Base-by-base conservation (phyloP, 2,329 filamentous ascomycete genomes). In the Penicillium sp. region DNA sequence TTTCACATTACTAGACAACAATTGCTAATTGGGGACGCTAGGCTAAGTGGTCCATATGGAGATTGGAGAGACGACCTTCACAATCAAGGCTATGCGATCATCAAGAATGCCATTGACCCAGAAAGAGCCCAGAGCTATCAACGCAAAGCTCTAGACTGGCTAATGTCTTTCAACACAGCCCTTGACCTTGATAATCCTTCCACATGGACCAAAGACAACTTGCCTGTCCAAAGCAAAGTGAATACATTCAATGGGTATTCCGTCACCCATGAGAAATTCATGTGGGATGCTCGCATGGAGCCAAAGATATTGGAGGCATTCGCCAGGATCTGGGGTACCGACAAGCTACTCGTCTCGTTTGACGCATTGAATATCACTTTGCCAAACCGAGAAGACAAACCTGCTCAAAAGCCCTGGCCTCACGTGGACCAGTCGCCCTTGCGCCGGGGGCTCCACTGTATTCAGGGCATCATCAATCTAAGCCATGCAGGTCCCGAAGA, bases 381-480 rank as follows among this genome's bases (percentile, higher is more conserved):
- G 1, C 62, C 62, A 4, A 64, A 65, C 24, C 50, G 42, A 38
- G 8, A 35, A 35, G 37, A 56, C 16, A 40, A 39, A 8, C 54
- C 54, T 9, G 32, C 50, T 4, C 50, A 24, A 7, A 55, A 53
- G 26, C 60, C 61, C 1, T 72, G 70, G 70, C 65, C 64, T 2
- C 69, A 72, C 54, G 64, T 69, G 16, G 69, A 72, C 42, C 69
- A 72, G 46, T 65, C 61, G 1, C 69, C 71, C 2, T 49, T 62
- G 22, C 58, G 63, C 8, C 53, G 61, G 9, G 8, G 68, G 65
- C 51, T 71, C 7, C 65, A 70, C 32, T 72, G 68, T 52, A 55
- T 72, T 11, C 61, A 65, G 34, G 61, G 61, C 2, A 54, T 64
- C 11, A 62, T 65, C 35, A 64, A 65, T 34, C 40, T 65, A 24